A percentile compares a stretch with the other conserved stretches of the same genome.
phyloP scores from a whole-genome alignment of 176 grass and related monocot species.

The Panicum miliaceum region DNA sequence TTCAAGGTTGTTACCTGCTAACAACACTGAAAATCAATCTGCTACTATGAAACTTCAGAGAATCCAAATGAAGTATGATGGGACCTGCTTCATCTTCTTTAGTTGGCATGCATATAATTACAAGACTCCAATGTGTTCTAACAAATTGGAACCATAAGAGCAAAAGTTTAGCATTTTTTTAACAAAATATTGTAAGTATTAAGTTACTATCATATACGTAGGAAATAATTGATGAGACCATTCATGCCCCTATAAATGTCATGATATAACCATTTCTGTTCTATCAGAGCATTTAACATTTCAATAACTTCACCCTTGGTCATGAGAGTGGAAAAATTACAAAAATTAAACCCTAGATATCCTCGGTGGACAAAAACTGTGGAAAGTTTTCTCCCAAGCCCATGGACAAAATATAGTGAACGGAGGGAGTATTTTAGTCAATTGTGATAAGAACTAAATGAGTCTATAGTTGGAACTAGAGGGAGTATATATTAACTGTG shows the following conservation, averaged over 20 bases:
- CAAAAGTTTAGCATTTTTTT: constrained; percentile 23
- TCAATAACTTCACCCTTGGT: no score
- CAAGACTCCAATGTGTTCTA: constrained; percentile 93
- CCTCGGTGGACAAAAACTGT: no score
- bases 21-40: constrained; percentile 64
- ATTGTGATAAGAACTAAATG: neutral
- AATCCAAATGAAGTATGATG: constrained; percentile 98
- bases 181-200: constrained; percentile 17
- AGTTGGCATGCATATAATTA: constrained; percentile 87
- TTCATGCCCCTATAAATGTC: no score
- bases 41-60: constrained; percentile 81
- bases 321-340: no score
- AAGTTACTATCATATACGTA: constrained; percentile 18
- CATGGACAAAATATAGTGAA: no score
- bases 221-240: constrained; percentile 20
- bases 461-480: neutral
- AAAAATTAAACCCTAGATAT: no score
- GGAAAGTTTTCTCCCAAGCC: no score
- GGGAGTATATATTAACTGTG: neutral
- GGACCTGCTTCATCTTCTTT: constrained; percentile 76
- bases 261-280: no score
- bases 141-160: constrained; percentile 38
- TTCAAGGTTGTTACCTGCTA: constrained; percentile 53
- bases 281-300: no score
- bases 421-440: neutral